Base-by-base conservation (phyloP, 305 asterid genomes). In the Caryopteris hybrid region DNA sequence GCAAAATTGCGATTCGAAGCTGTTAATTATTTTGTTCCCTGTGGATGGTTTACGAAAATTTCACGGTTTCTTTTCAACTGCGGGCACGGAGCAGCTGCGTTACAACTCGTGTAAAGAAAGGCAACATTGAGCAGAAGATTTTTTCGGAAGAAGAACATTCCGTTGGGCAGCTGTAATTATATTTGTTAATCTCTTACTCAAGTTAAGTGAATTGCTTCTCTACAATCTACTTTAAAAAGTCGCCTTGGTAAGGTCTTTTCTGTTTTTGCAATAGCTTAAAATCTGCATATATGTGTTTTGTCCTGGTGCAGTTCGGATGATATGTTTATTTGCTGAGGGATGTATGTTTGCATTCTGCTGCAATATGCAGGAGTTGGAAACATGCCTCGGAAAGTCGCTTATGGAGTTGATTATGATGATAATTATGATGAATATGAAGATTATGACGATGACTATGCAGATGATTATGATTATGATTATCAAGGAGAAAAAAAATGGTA, bases 321-420 rank as follows among this genome's bases (percentile, higher is more conserved):
- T n/a, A 25, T 11, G 6, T 27, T 4, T 25, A 6, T 8, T 57
- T 43, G 67, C 12, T 25, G 57, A n/a, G 20, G 13, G 41, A 38
- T 47, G 4, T 6, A 47, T 52, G 50, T 27, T 68, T 47, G 4
- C 8, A 46, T 51, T 56, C 42, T 68, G 36, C n/a, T 75, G 43
- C 39, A 12, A n/a, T 29, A 64, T 48, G 33, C 69, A 79, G 95
- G 71, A 70, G 72, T 72, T 43, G 66, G 63, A 61, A 69, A 34
- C 67, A 93, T 93, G 99, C 97, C 96, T 74, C 99, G 93, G 45
- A 93, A 93, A 80, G 84, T 76, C 46, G 60, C 59, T 47, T 77
- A 66, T 45, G 84, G 89, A 69, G 51, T 76, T 66, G 83, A 76
- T 69, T 80, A 77, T 58, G 84, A 83, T 66, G 88, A 86, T 45